Percentiles rank a stretch among this genome's conserved stretches.
These are phyloP conservation scores for Quercus wislizeni DNA, from an alignment of 306 rosid genomes.

Conservation along the genomic window DNA sequence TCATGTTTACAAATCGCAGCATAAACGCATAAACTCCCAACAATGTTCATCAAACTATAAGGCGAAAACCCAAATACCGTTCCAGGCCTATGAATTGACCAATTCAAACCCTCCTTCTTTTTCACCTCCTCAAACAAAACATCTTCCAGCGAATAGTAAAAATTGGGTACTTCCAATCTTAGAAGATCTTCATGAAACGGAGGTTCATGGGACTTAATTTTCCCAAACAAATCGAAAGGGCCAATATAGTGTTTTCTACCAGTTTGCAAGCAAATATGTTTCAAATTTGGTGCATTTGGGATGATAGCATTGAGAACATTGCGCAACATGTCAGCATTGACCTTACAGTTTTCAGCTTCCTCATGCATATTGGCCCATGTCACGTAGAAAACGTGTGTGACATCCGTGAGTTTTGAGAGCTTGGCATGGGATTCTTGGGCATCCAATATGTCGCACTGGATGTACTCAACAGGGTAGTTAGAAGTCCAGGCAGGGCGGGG, in stretches of 20 bases:
- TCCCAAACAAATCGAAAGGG: slow-evolving; percentile 31
- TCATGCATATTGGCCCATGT: slow-evolving; percentile 48
- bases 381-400: slow-evolving; percentile 72
- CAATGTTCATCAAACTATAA: slow-evolving; percentile 50
- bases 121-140: slow-evolving; percentile 41
- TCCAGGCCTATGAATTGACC: slow-evolving; percentile 63
- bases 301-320: slow-evolving; percentile 48
- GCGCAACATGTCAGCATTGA: slow-evolving; percentile 55
- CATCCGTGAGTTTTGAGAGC: slow-evolving; percentile 59
- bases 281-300: slow-evolving; percentile 63
- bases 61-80: slow-evolving; percentile 68
- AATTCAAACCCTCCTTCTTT: slow-evolving; percentile 49
- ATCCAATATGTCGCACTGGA: slow-evolving; percentile 71
- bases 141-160: slow-evolving; percentile 58
- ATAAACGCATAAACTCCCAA: slow-evolving; percentile 49
- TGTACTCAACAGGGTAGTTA: slow-evolving; percentile 56
- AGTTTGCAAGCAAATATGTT: slow-evolving; percentile 68
- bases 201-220: slow-evolving; percentile 42
- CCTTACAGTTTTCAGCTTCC: slow-evolving; percentile 52
- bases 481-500: slow-evolving; percentile 65
- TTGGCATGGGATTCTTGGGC: slow-evolving; percentile 44
- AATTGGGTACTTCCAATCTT: slow-evolving; percentile 47
- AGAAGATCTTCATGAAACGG: slow-evolving; percentile 72
- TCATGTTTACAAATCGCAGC: slow-evolving; percentile 75
- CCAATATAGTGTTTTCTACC: slow-evolving; percentile 62